Conservation (phyloP, 1,284 basidiomycete species). For the Earliella scabrosa region DNA sequence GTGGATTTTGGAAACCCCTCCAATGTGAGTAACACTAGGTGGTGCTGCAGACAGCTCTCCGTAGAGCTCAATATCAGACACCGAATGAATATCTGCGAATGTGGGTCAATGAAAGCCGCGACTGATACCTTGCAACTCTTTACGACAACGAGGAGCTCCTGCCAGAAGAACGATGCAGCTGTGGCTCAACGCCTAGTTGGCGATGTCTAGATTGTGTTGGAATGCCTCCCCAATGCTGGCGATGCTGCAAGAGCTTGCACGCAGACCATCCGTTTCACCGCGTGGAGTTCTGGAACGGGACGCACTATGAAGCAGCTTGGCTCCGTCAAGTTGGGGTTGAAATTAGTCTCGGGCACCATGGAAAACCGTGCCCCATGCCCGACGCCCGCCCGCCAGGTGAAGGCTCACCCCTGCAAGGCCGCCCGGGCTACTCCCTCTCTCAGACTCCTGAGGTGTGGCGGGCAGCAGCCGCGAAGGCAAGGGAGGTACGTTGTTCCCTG, state of each 20-base stretch:
- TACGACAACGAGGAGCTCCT: not conserved
- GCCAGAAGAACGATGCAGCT: not conserved
- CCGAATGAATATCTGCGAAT: not conserved
- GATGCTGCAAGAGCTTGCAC: not conserved
- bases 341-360: not conserved
- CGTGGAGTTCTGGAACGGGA: not conserved
- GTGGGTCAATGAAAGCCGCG: not conserved
- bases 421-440: too few species aligned
- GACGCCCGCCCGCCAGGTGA: too few species aligned
- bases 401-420: too few species aligned
- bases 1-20: too few species aligned
- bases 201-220: not conserved
- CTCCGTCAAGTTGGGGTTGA: not conserved
- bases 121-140: not conserved
- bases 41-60: too few species aligned
- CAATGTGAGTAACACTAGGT: too few species aligned
- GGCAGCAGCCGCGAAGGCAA: too few species aligned
- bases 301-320: not conserved
- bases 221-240: not conserved
- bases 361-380: not conserved
- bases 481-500: too few species aligned
- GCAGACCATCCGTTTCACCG: not conserved
- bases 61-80: not conserved
- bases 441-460: too few species aligned
- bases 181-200: not conserved